A percentile compares a stretch with the other conserved stretches of the same genome.
These are phyloP conservation scores for Coprinopsis sp. DNA, from an alignment of 768 basidiomycete genomes.

Conservation along the genomic window DNA sequence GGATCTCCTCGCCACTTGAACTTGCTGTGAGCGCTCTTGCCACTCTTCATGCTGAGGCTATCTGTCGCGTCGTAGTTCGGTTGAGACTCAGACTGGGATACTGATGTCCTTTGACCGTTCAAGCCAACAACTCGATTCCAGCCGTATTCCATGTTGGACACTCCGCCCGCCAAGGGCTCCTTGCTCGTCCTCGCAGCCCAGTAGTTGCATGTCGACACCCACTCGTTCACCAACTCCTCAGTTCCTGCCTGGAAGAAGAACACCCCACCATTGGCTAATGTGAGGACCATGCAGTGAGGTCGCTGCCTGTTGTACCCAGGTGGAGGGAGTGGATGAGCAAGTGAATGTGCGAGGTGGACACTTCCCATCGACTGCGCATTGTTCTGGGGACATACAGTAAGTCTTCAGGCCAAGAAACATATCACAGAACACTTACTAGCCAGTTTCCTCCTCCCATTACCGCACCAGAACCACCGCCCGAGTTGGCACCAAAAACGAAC, in stretches of 20 bases:
- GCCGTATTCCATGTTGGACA: constrained; percentile 99
- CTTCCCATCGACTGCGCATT: constrained; percentile 85
- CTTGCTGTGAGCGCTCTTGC: constrained; percentile 72
- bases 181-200: constrained; percentile 96
- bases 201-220: constrained; percentile 99
- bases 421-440: constrained; percentile 64
- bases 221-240: constrained; percentile 96
- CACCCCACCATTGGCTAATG: constrained; percentile 82
- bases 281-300: constrained; percentile 93
- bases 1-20: constrained; percentile 67
- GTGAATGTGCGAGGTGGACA: constrained; percentile 78
- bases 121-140: constrained; percentile 79
- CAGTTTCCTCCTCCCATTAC: constrained; percentile 98
- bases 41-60: constrained; percentile 46
- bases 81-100: constrained; percentile 53
- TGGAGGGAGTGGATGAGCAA: constrained; percentile 82
- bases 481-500: constrained; percentile 88
- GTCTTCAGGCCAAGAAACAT: background rate
- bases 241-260: constrained; percentile 99
- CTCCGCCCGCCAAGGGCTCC: constrained; percentile 92
- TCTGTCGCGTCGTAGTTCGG: constrained; percentile 49
- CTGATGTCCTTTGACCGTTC: constrained; percentile 44
- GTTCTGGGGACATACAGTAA: constrained; percentile 45
- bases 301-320: constrained; percentile 90
- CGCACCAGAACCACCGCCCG: constrained; percentile 52